phyloP scores from a whole-genome alignment of 192 early-diverging fungal genomes.

The Linnemannia elongata region DNA sequence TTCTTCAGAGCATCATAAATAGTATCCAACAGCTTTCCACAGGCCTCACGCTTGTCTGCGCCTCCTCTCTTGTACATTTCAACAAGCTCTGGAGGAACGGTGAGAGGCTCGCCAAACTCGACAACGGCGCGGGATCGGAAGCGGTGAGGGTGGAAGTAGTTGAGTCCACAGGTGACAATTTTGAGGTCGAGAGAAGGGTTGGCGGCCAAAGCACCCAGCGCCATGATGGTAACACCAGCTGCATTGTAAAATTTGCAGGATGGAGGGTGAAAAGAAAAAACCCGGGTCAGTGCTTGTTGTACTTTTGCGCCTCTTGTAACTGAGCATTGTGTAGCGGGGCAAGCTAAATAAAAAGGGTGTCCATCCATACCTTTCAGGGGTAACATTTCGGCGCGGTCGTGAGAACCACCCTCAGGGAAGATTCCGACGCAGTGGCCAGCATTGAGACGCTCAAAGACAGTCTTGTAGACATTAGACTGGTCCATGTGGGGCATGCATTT shows the following conservation, averaged over 20 bases:
- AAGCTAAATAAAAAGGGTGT: background rate
- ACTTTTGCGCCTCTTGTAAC: background rate
- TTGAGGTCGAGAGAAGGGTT: slow-evolving; percentile 90
- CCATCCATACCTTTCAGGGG: slow-evolving; percentile 85
- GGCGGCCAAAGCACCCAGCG: slow-evolving; percentile 89
- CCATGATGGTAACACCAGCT: slow-evolving; percentile 88
- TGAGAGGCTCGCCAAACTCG: slow-evolving; percentile 95
- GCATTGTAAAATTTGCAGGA: background rate
- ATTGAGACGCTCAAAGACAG: slow-evolving; percentile 85
- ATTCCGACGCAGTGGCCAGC: slow-evolving; percentile 88
- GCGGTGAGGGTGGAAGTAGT: slow-evolving; percentile 96
- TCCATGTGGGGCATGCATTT: slow-evolving; percentile 89
- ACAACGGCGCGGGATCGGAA: slow-evolving; percentile 98
- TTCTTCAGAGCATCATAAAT: slow-evolving; percentile 86
- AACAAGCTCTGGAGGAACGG: slow-evolving; percentile 83
- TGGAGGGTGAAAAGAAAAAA: background rate
- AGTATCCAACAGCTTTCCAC: slow-evolving; percentile 80
- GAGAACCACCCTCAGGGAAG: slow-evolving; percentile 98
- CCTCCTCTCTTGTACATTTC: slow-evolving; percentile 89
- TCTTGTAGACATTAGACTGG: slow-evolving; percentile 88
- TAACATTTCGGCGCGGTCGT: slow-evolving; percentile 96
- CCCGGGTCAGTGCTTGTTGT: background rate
- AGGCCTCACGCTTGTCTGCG: slow-evolving; percentile 84
- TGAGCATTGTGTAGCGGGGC: background rate
- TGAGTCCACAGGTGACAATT: slow-evolving; percentile 93